Percentiles rank a stretch among this genome's conserved stretches.
Evolutionary conservation across 768 basidiomycete species (phyloP).

Genomic region (Rhodocollybia butyracea): DNA sequence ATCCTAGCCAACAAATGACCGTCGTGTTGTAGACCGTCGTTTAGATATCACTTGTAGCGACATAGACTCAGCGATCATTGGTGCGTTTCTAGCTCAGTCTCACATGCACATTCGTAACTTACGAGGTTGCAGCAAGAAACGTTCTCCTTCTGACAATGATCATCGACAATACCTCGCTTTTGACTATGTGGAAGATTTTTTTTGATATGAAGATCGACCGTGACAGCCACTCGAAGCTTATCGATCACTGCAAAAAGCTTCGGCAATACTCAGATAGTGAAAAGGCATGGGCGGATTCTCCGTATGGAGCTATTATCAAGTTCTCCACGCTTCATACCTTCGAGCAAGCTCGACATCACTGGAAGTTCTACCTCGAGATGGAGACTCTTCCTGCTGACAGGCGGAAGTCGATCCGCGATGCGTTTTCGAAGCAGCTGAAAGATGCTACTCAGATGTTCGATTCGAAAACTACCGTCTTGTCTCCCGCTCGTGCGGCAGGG

Average conservation of each 20-base stretch:
- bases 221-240: conserved; percentile 17
- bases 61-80: conserved; percentile 32
- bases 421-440: conserved; percentile 6
- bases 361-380: conserved; percentile 25
- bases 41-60: conserved; percentile 39
- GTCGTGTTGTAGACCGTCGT: conserved; percentile 10
- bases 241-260: conserved; percentile 28
- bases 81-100: conserved; percentile 15
- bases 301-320: conserved; percentile 24
- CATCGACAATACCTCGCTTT: conserved; percentile 16
- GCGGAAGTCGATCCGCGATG: conserved; percentile 13
- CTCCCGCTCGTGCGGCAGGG: conserved; percentile 15
- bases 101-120: neutral
- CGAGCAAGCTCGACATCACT: conserved; percentile 26
- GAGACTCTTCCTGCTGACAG: conserved; percentile 12
- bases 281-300: conserved; percentile 23
- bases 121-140: conserved; percentile 28
- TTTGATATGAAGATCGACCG: conserved; percentile 32
- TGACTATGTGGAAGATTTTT: conserved; percentile 32
- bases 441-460: neutral
- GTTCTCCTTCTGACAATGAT: conserved; percentile 32
- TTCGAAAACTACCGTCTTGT: too few relatives aligned
- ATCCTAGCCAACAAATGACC: neutral
- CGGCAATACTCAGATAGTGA: conserved; percentile 16
- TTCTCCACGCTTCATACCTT: conserved; percentile 29